These are phyloP conservation scores for Kappamyces sp. DNA, from an alignment of 192 early-diverging fungal genomes.

Conservation along the genomic window DNA sequence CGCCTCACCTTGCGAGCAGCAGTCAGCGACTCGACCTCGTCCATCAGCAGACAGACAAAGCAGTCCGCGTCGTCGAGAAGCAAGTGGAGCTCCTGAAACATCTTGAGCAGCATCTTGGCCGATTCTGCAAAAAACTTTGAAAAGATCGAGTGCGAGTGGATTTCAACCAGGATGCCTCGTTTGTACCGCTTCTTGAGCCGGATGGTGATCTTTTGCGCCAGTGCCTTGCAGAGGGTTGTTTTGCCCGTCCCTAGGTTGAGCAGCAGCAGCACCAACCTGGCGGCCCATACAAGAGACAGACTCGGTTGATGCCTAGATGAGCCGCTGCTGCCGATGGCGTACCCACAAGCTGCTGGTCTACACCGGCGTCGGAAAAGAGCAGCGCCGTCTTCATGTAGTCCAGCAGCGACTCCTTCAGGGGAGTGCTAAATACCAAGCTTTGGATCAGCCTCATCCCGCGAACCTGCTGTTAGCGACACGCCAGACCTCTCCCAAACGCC, in stretches of 20 bases:
- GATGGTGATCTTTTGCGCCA: slow-evolving; percentile 61
- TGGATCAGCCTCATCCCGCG: too few species aligned
- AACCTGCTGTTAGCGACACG: too few species aligned
- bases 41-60: slow-evolving; percentile 64
- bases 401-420: slow-evolving; percentile 24
- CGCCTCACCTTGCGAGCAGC: slow-evolving; percentile 40
- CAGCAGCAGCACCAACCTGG: slow-evolving; percentile 34
- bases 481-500: too few species aligned
- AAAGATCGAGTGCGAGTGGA: slow-evolving; percentile 68
- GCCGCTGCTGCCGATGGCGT: too few species aligned
- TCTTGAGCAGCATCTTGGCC: slow-evolving; percentile 60
- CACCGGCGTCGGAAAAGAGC: slow-evolving; percentile 51
- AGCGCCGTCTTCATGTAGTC: slow-evolving; percentile 59
- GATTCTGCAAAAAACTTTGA: slow-evolving; percentile 73
- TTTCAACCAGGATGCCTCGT: slow-evolving; percentile 57
- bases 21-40: slow-evolving; percentile 70
- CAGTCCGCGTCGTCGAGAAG: slow-evolving; percentile 48
- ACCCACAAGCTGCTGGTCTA: slow-evolving; percentile 49
- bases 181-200: slow-evolving; percentile 49
- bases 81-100: slow-evolving; percentile 55
- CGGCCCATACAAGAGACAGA: slow-evolving; percentile 62
- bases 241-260: slow-evolving; percentile 47
- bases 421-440: too few species aligned
- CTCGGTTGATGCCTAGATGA: slow-evolving; percentile 43
- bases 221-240: slow-evolving; percentile 57